Percentiles rank a stretch among this genome's conserved stretches.
Evolutionary conservation across 202 grass and related monocot genomes (phyloP).

Genomic region (Dendrocalamus latiflorus): DNA sequence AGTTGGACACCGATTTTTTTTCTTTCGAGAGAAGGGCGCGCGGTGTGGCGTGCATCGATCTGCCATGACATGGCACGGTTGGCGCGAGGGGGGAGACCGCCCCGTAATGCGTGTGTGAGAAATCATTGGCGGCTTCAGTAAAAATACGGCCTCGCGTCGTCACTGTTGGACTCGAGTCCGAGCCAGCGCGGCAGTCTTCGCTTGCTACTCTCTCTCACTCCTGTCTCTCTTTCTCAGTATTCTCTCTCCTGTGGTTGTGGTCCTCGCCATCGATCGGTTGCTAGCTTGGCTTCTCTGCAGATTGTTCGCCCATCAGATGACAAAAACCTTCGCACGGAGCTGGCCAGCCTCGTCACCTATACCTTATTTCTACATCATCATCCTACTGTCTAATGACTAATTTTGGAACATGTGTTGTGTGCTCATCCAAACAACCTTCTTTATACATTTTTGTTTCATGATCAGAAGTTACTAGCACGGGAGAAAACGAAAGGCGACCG

Average conservation of each 20-base stretch:
- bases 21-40: neutral
- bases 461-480: neutral
- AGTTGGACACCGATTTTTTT: neutral
- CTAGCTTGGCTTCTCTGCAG: conserved; percentile 41
- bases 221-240: neutral
- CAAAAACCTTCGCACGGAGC: conserved; percentile 40
- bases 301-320: conserved; percentile 50
- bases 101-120: neutral
- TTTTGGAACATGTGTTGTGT: neutral
- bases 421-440: neutral
- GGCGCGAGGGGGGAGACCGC: neutral
- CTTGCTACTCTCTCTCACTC: neutral
- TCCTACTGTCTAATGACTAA: neutral
- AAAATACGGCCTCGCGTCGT: neutral
- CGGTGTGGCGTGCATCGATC: neutral
- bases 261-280: conserved; percentile 20
- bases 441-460: neutral
- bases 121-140: neutral
- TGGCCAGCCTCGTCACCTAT: conserved; percentile 15
- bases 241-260: neutral
- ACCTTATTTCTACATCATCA: neutral
- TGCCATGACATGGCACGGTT: neutral
- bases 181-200: neutral
- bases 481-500: neutral
- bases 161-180: conserved; percentile 33